Evolutionary conservation across 2,329 filamentous ascomycete species (phyloP).

Genomic region (Thelonectria olida): DNA sequence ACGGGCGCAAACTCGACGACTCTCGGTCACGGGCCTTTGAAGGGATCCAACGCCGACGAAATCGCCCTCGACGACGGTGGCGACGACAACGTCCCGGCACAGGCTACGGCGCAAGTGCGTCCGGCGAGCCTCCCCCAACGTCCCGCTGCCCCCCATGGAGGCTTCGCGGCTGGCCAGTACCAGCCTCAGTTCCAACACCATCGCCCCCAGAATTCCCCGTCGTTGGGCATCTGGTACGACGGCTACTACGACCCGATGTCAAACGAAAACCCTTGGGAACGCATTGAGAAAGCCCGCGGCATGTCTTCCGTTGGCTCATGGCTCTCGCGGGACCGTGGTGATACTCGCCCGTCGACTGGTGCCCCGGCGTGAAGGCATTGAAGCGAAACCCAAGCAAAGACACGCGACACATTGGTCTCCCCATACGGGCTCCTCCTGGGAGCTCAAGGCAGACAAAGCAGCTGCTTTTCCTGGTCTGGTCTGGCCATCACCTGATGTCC

Average conservation of each 20-base stretch:
- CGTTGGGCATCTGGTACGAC: constrained; percentile 63
- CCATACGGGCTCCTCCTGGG: neutral
- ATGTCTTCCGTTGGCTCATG: constrained; percentile 57
- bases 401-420: neutral
- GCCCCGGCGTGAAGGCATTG: constrained; percentile 23
- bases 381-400: neutral
- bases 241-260: constrained; percentile 76
- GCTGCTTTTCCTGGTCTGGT: neutral
- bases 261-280: constrained; percentile 78
- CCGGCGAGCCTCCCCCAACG: constrained; percentile 46
- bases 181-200: constrained; percentile 11
- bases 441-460: neutral
- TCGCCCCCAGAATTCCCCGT: constrained; percentile 22
- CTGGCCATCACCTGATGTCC: constrained; percentile 1
- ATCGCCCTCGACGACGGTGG: constrained; percentile 55
- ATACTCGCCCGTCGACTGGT: constrained; percentile 8
- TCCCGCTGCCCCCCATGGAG: constrained; percentile 32
- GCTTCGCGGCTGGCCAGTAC: constrained; percentile 11
- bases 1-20: constrained; percentile 50
- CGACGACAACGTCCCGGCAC: constrained; percentile 25
- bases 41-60: constrained; percentile 53
- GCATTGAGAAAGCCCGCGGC: constrained; percentile 58
- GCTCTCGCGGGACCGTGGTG: constrained; percentile 42
- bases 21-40: constrained; percentile 38
- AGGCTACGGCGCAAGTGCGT: constrained; percentile 41